Conservation (phyloP, 164 flowering plant genomes). For the Paratinospora sagittata region DNA sequence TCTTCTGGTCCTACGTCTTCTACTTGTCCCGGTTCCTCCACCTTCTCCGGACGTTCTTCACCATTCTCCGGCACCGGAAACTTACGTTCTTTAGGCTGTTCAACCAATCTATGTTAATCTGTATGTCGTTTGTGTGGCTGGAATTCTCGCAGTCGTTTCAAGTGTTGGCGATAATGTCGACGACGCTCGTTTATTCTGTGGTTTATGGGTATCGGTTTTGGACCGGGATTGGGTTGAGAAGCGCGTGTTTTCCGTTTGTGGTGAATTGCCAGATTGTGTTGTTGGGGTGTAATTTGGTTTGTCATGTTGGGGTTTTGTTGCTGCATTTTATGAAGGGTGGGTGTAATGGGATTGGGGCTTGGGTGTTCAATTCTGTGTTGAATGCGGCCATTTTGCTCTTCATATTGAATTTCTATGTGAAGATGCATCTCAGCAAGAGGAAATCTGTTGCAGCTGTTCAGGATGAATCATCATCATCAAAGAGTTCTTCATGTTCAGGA, state of each 20-base stretch:
- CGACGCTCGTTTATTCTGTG: conserved; percentile 45
- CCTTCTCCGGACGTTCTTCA: conserved; percentile 44
- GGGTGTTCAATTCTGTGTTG: conserved; percentile 56
- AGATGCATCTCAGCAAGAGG: conserved; percentile 24
- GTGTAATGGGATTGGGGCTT: conserved; percentile 83
- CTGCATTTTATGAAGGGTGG: conserved; percentile 70
- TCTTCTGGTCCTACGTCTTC: conserved; percentile 77
- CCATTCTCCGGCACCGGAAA: conserved; percentile 40
- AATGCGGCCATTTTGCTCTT: conserved; percentile 38
- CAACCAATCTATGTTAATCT: conserved; percentile 46
- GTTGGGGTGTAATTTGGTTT: conserved; percentile 52
- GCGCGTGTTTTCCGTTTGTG: conserved; percentile 56
- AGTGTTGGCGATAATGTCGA: conserved; percentile 54
- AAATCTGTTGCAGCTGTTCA: background rate
- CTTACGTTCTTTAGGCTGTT: conserved; percentile 46
- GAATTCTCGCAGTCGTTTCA: conserved; percentile 93
- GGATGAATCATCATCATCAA: background rate
- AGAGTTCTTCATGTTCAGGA: no score
- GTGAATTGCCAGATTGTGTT: conserved; percentile 54
- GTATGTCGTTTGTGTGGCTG: conserved; percentile 75
- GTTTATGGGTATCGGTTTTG: conserved; percentile 78
- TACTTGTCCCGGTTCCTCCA: conserved; percentile 73
- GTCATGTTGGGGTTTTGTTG: conserved; percentile 64
- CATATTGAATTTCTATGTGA: conserved; percentile 40
- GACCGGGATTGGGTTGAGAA: conserved; percentile 57